Evolutionary conservation across 371 early-diverging fungal species (phyloP), one percentile per base, ranked within the genome.

Genomic region (Syncephalastrum sp.): DNA sequence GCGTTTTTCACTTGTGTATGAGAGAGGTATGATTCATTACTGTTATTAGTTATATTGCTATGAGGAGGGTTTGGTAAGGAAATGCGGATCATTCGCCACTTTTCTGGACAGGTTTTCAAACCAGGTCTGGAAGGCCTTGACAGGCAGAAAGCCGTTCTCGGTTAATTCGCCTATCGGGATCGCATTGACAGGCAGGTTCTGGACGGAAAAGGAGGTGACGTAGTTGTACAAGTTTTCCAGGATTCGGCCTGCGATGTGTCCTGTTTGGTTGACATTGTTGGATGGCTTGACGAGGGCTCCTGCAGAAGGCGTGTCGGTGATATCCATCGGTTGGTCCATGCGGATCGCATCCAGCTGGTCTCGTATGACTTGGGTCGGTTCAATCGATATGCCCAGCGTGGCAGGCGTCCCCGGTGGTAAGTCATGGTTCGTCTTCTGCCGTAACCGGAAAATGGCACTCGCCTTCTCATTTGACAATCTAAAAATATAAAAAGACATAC

Each of bases 101-200:
- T 90, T 90, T 57, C 85, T 70, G 27, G 78, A 61, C 16, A 87
- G 77, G 24, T 73, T 75, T 44, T 79, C 81, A 67, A 85, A 94
- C 96, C 96, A 95, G n/a, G 93, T 89, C 48, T 92, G 89, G 56
- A 95, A 88, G 2, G 88, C 86, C 77, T 90, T 86, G 45, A 86
- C 64, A 1, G 90, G 88, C 57, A 89, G 54, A 64, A 65, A 83
- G 6, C 77, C 81, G 46, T 72, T 64, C 3, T 78, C 67, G 47
- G 77, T 64, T 33, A 85, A 27, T 19, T 65, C 71, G 4, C 76
- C 82, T 3, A 88, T 43, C n/a, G 76, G 66, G 8, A 80, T 82
- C 21, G 82, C 78, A 50, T 68, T 79, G 29, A 77, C 67, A n/a
- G 86, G 92, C 47, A 85, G 63, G 53, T 66, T 82, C 46, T 84